Evolutionary conservation across 2,329 filamentous ascomycete genomes (phyloP).

Genomic region (Neonectria ditissima): DNA sequence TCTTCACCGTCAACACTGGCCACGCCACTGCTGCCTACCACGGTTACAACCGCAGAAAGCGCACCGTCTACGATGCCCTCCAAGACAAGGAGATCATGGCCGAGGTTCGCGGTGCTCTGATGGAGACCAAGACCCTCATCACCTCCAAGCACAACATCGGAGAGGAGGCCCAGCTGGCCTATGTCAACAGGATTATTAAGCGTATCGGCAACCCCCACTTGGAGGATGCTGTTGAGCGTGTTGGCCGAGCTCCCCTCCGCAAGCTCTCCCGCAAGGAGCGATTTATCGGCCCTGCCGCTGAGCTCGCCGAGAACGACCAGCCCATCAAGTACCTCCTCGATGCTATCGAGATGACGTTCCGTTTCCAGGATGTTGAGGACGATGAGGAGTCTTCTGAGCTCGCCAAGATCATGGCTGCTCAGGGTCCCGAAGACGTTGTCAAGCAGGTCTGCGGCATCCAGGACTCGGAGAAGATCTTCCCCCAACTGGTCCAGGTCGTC

Average conservation of each 20-base stretch:
- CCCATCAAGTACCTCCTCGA: slow-evolving; percentile 80
- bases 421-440: slow-evolving; percentile 80
- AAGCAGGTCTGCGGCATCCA: slow-evolving; percentile 85
- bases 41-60: slow-evolving; percentile 87
- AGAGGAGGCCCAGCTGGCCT: slow-evolving; percentile 80
- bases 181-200: slow-evolving; percentile 91
- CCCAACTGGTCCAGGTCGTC: slow-evolving; percentile 80
- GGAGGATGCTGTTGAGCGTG: slow-evolving; percentile 93
- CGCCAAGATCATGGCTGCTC: slow-evolving; percentile 83
- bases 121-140: slow-evolving; percentile 89
- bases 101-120: slow-evolving; percentile 82
- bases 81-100: slow-evolving; percentile 82
- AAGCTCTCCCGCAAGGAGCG: slow-evolving; percentile 96
- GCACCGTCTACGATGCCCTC: slow-evolving; percentile 90
- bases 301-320: slow-evolving; percentile 85
- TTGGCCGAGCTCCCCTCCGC: slow-evolving; percentile 92
- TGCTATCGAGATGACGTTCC: slow-evolving; percentile 90
- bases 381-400: slow-evolving; percentile 92
- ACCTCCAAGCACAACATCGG: slow-evolving; percentile 86
- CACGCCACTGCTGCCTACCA: slow-evolving; percentile 97
- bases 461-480: slow-evolving; percentile 80
- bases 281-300: slow-evolving; percentile 90
- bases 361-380: slow-evolving; percentile 93
- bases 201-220: slow-evolving; percentile 95
- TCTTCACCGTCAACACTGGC: slow-evolving; percentile 98